Evolutionary conservation across 2,329 filamentous ascomycete species (phyloP).

Genomic region (Pseudogymnoascus sp.): DNA sequence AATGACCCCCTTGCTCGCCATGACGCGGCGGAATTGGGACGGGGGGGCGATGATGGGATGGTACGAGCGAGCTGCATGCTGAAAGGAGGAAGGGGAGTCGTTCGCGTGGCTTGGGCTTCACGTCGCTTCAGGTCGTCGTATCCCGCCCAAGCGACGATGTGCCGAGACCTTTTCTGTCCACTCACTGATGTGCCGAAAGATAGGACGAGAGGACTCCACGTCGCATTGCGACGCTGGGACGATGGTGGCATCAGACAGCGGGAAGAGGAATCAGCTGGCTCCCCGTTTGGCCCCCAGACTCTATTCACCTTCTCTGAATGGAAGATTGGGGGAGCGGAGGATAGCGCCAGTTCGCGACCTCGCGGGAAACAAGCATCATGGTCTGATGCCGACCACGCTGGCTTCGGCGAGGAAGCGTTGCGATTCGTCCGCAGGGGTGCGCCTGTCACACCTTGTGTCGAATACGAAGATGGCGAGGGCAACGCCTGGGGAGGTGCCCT

Average conservation of each 20-base stretch:
- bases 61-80: not conserved
- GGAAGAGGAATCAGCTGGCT: not conserved
- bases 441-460: not conserved
- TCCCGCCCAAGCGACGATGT: not conserved
- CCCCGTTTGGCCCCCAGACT: not conserved
- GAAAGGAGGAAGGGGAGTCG: not conserved
- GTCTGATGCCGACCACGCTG: not conserved
- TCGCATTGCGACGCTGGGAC: not conserved
- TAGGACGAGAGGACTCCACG: not conserved
- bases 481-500: not conserved
- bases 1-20: not conserved
- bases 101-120: not conserved
- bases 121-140: not conserved
- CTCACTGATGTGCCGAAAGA: constrained; percentile 1
- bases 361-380: constrained; percentile 1
- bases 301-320: constrained; percentile 1
- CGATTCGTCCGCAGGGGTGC: not conserved
- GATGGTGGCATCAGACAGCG: not conserved
- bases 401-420: not conserved
- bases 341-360: not conserved
- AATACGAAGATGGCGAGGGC: not conserved
- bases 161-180: not conserved
- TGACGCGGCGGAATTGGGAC: not conserved
- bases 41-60: not conserved
- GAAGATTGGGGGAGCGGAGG: not conserved